Evolutionary conservation across 768 basidiomycete genomes (phyloP), one percentile per base, ranked within the genome.

Genomic region (Xerocomus brunneocitrinus): DNA sequence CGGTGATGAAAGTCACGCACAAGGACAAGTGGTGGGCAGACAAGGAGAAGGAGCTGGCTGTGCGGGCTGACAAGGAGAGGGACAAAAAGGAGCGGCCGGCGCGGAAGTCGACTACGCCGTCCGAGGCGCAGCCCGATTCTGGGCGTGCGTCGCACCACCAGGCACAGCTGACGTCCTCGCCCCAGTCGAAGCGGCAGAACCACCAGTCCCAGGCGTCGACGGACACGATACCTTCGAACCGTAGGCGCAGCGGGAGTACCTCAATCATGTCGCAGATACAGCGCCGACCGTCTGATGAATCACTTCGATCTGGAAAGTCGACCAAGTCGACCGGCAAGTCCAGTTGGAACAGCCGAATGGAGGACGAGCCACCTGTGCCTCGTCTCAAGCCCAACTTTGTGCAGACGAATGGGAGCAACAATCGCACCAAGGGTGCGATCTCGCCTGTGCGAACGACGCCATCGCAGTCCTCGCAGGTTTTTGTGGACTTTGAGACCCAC

Each of bases 351-450:
- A 71, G 52, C 50, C 58, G 65, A 40, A 34, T 62, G 27, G 56
- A 69, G 42, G 58, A 62, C 19, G 67, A 61, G 27, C 67, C 68
- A 5, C 67, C 67, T 0, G 67, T 70, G 2, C 67, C 68, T 24
- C 68, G 67, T 22, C 58, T 66, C n/a, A 68, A 55, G 53, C 66
- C 58, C 59, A 62, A 53, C 56, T 69, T 62, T 53, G 49, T 49
- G 38, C 55, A 58, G 41, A 47, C 57, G 22, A 67, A 53, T 24
- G 60, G 57, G 12, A 45, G 24, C 14, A 57, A 32, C 28, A 39
- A 16, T 9, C 75, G 79, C 32, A 74, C 71, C 61, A 80, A 82
- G 71, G 80, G 82, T 50, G 58, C 75, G 9, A 63, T 68, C 32
- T 52, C 58, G 8, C 58, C 66, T 30, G 13, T 62, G 40, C 62